These are phyloP conservation scores for Daphne laureola DNA, from an alignment of 441 rosid species.

Conservation along the genomic window DNA sequence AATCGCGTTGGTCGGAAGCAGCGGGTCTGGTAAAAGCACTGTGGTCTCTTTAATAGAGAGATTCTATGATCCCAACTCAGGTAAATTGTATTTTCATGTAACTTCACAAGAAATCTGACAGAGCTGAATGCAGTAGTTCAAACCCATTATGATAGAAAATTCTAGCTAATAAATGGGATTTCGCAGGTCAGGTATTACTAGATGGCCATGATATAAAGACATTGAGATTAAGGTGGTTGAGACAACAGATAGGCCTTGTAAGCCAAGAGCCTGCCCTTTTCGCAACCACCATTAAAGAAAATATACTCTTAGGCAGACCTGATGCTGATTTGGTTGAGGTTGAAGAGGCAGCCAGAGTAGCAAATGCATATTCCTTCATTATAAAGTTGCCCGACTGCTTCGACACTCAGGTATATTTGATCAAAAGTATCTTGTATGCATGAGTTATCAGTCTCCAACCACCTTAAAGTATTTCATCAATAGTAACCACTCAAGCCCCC, in stretches of 20 bases:
- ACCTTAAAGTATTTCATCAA: constrained; percentile 5
- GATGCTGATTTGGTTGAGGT: constrained; percentile 74
- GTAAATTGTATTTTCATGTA: constrained; percentile 22
- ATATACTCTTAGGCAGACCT: constrained; percentile 88
- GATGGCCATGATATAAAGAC: constrained; percentile 88
- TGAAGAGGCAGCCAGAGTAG: constrained; percentile 99
- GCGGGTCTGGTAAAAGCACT: constrained; percentile 99
- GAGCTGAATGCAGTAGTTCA: background rate
- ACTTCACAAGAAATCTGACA: background rate
- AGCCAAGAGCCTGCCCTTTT: constrained; percentile 98
- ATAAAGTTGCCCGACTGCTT: constrained; percentile 90
- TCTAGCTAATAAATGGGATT: constrained; percentile 14
- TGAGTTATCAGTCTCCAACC: constrained; percentile 4
- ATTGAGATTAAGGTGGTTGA: constrained; percentile 76
- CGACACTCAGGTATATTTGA: constrained; percentile 76
- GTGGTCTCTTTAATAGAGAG: constrained; percentile 97
- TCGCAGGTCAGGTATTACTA: constrained; percentile 75
- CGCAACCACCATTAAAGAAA: constrained; percentile 93
- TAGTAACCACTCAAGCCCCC: background rate
- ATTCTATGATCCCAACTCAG: constrained; percentile 92
- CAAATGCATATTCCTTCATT: constrained; percentile 95
- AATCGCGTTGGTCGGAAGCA: constrained; percentile 97
- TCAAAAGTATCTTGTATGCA: too few species aligned
- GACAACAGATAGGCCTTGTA: constrained; percentile 96
- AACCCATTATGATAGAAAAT: constrained; percentile 7